Evolutionary conservation across 805 yeast genomes (phyloP).

Genomic region (Hermanozyma aechmeae): DNA sequence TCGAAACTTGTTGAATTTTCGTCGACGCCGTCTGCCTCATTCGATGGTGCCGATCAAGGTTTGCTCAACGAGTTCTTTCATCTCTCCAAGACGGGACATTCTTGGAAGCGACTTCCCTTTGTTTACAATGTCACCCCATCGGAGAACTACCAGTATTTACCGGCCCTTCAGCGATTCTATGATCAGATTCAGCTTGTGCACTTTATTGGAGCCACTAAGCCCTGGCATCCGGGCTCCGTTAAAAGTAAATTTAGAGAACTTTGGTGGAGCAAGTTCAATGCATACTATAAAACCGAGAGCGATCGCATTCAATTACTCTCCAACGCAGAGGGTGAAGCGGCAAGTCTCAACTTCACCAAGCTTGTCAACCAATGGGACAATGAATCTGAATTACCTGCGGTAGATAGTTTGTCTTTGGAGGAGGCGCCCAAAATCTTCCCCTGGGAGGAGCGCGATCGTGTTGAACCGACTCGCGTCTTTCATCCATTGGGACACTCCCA

Average conservation of each 20-base stretch:
- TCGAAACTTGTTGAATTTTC: constrained; percentile 8
- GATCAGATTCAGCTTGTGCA: constrained; percentile 2
- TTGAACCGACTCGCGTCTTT: constrained; percentile 18
- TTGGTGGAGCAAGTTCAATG: constrained; percentile 22
- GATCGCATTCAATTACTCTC: constrained; percentile 3
- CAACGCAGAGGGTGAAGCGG: constrained; percentile 12
- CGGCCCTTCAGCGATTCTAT: constrained; percentile 2
- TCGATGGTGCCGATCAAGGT: constrained; percentile 5
- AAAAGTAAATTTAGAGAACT: constrained; percentile 4
- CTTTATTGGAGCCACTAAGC: constrained; percentile 3
- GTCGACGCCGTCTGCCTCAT: not conserved
- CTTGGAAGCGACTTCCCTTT: constrained; percentile 3
- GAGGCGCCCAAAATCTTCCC: constrained; percentile 14
- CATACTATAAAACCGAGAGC: constrained; percentile 10
- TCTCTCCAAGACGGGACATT: constrained; percentile 1
- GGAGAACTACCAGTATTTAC: constrained; percentile 2
- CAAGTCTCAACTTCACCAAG: constrained; percentile 12
- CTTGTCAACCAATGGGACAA: constrained; percentile 15
- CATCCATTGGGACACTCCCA: not conserved
- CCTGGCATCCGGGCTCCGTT: constrained; percentile 2
- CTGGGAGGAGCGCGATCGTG: constrained; percentile 17
- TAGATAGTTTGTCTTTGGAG: constrained; percentile 1
- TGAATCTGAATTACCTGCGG: constrained; percentile 1
- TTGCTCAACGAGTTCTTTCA: constrained; percentile 3
- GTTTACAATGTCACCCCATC: constrained; percentile 4